Evolutionary conservation across 495 filamentous ascomycete species (phyloP), one percentile per base, ranked within the genome.

Genomic region (Podospora pseudoanserina): DNA sequence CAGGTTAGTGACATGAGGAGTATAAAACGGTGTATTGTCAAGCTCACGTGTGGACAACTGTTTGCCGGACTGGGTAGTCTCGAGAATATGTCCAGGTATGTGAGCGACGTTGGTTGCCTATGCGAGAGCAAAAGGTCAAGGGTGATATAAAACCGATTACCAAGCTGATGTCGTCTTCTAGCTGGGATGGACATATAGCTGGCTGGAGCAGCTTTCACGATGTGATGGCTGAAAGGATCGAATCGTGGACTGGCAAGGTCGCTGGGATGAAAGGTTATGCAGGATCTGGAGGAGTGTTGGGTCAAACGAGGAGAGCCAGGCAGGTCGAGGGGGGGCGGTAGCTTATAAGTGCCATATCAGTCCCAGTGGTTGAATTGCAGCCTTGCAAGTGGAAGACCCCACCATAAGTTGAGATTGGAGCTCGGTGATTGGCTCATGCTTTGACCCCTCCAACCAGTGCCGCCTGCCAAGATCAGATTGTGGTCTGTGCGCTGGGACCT

Each of bases 401-500:
- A 49, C 39, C 39, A 49, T 49, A 49, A 49, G 39, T 49, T 49
- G 39, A 49, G 39, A 13, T 49, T 5, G 9, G 39, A 49, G 39
- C 39, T 49, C 15, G 39, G 15, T 63, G 32, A 63, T 63, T 63
- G 61, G 61, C 16, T 44, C 4, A 66, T 59, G 27, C 26, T 23
- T 18, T 34, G 27, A 59, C 23, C 19, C 34, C 65, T 30, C 63
- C 62, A 59, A 18, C 20, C 34, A 53, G 73, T 68, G 16, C 66
- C 64, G 20, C 56, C 63, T 67, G 73, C 74, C 68, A 19, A 30
- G 65, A 66, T 44, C 69, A 11, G 19, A 13, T 2, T 18, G 15
- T 18, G 72, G 60, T 64, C 67, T 68, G 56, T 71, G 70, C 70
- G 34, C 49, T n/a, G 26, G 27, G 57, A 62, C 65, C 64, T 65